Base-by-base conservation (phyloP, 768 basidiomycete genomes). In the Lanmaoa pseudosensibilis region DNA sequence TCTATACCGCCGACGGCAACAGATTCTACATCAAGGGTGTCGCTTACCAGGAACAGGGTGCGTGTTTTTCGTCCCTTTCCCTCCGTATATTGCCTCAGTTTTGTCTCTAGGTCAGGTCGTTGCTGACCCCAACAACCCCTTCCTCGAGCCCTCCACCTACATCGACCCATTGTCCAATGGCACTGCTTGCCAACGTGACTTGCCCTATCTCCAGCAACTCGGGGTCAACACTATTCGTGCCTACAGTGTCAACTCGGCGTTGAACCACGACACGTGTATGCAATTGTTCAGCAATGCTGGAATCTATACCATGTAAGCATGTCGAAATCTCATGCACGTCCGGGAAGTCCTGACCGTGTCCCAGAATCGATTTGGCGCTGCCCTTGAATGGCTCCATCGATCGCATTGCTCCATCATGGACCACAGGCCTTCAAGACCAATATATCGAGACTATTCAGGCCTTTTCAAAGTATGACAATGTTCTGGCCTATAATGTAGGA, bases 191-290 rank as follows among this genome's bases (percentile, higher is more conserved):
- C 69, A 78, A 18, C 85, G 94, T 48, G 94, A 97, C 71, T 63
- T 94, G 21, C 88, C 90, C 2, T 86, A 82, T 70, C 78, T 97
- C 43, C 77, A 86, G 66, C 74, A 88, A 54, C 83, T 96, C 19
- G 81, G 83, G 11, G 83, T 95, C 66, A 97, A 95, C 67, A 77
- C 87, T 39, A 78, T 97, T 47, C 87, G 93, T 53, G 87, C 87
- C 2, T 97, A 97, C 78, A 90, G 87, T 55, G 93, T 95, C 59
- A 82, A 94, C 67, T 82, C 91, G 0, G 79, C 86, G 34, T 73
- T 87, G 54, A 88, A 96, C 73, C 94, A 98, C 59, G 92, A 94
- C 69, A 74, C 74, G 1, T 98, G 94, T 73, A 96, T 98, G 94
- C 71, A 72, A 37, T 72, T 83, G 15, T 80, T 97, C 57, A 87